Conservation (phyloP, 768 basidiomycete species). For the Gelatoporia subvermispora region DNA sequence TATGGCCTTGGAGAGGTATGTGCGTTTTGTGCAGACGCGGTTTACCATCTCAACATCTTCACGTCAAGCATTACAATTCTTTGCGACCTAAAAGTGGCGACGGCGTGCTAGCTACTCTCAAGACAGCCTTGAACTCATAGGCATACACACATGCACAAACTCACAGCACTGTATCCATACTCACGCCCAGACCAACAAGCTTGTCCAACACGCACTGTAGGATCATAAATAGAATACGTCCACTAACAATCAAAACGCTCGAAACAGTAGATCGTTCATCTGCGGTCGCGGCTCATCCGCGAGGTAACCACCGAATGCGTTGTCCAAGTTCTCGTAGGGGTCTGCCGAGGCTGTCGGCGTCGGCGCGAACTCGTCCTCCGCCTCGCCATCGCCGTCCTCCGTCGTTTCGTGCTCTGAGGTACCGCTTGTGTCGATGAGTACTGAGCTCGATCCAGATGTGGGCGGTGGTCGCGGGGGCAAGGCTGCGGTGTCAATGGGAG, state of each 20-base stretch:
- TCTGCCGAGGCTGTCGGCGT: constrained; percentile 34
- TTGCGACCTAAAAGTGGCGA: constrained; percentile 47
- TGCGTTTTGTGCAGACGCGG: constrained; percentile 1
- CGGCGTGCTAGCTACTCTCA: constrained; percentile 13
- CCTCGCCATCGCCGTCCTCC: constrained; percentile 29
- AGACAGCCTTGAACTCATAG: constrained; percentile 8
- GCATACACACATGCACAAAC: not conserved
- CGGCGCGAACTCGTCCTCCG: constrained; percentile 26
- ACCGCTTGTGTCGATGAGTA: constrained; percentile 12
- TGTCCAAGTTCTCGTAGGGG: constrained; percentile 80
- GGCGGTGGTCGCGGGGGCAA: constrained; percentile 7
- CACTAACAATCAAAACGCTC: not conserved
- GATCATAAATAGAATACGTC: constrained; percentile 7
- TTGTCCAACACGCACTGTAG: not conserved
- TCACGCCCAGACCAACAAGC: no score
- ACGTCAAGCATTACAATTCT: constrained; percentile 80
- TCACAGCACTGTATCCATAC: not conserved
- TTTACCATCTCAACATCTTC: not conserved
- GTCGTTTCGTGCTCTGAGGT: constrained; percentile 11
- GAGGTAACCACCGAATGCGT: constrained; percentile 69
- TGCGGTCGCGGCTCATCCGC: constrained; percentile 71
- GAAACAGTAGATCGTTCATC: constrained; percentile 55
- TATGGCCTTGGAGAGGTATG: constrained; percentile 94
- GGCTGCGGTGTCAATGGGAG: not conserved
- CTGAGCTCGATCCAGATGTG: constrained; percentile 1